Evolutionary conservation across 768 basidiomycete species (phyloP).

Genomic region (Leccinum broughii): DNA sequence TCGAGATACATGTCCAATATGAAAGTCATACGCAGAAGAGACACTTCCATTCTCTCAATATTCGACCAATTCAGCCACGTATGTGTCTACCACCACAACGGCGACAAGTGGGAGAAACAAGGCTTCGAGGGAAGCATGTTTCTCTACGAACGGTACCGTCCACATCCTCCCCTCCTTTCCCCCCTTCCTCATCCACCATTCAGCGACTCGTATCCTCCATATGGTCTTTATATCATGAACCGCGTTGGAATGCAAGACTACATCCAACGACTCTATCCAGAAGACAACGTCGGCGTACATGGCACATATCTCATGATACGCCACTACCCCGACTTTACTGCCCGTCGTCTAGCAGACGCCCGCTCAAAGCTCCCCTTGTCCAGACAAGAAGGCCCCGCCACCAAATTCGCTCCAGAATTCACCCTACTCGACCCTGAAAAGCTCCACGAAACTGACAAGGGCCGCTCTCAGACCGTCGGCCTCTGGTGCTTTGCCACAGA

Average conservation of each 20-base stretch:
- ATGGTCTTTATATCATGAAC: slow-evolving; percentile 84
- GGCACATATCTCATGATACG: slow-evolving; percentile 73
- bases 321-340: slow-evolving; percentile 69
- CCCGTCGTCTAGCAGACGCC: slow-evolving; percentile 42
- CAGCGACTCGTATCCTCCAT: slow-evolving; percentile 77
- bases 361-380: slow-evolving; percentile 28
- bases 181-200: slow-evolving; percentile 5
- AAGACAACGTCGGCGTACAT: slow-evolving; percentile 64
- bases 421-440: slow-evolving; percentile 43
- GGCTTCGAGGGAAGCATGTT: slow-evolving; percentile 90
- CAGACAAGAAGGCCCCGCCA: slow-evolving; percentile 31
- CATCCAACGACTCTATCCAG: slow-evolving; percentile 70
- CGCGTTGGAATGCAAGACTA: slow-evolving; percentile 74
- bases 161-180: neutral
- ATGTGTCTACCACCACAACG: slow-evolving; percentile 77
- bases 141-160: slow-evolving; percentile 70
- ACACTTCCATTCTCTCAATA: slow-evolving; percentile 76
- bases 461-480: slow-evolving; percentile 58
- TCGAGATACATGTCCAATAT: slow-evolving; percentile 76
- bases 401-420: slow-evolving; percentile 55
- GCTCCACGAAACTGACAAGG: slow-evolving; percentile 51
- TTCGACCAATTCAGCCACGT: slow-evolving; percentile 90
- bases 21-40: slow-evolving; percentile 75
- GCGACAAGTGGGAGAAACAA: slow-evolving; percentile 76
- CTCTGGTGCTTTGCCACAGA: slow-evolving; percentile 76